These are phyloP conservation scores for Pseudoneurospora amorphoporcata DNA, from an alignment of 495 filamentous ascomycete species.

Conservation along the genomic window DNA sequence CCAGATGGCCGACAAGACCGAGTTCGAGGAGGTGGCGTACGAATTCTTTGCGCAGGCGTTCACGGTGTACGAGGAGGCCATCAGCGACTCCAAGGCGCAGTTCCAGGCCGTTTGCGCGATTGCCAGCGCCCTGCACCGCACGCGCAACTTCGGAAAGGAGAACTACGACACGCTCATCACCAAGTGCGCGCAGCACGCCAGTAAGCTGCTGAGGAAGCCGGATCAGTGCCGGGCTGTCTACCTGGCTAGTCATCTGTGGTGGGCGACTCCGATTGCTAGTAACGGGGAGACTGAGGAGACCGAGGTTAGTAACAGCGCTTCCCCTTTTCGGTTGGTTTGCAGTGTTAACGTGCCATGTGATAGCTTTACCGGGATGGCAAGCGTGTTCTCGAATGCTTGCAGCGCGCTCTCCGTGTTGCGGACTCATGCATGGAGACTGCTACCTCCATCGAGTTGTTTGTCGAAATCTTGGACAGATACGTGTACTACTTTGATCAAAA, in stretches of 20 bases:
- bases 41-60: conserved; percentile 99
- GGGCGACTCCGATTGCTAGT: conserved; percentile 80
- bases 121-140: conserved; percentile 75
- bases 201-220: conserved; percentile 94
- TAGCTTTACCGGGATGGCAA: conserved; percentile 96
- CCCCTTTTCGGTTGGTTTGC: not conserved
- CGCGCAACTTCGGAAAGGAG: conserved; percentile 81
- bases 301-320: conserved; percentile 47
- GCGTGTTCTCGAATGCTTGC: conserved; percentile 89
- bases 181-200: conserved; percentile 91
- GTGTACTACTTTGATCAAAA: conserved; percentile 99
- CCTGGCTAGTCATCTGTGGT: conserved; percentile 93
- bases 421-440: conserved; percentile 99
- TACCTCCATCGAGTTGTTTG: conserved; percentile 93
- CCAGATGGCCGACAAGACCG: conserved; percentile 84
- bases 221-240: conserved; percentile 97
- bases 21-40: conserved; percentile 90
- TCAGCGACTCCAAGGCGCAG: conserved; percentile 89
- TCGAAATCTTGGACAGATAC: conserved; percentile 95
- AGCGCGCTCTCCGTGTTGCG: conserved; percentile 88
- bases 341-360: conserved; percentile 1
- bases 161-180: conserved; percentile 98
- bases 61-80: conserved; percentile 92
- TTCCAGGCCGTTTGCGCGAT: conserved; percentile 97
- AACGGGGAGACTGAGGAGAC: conserved; percentile 75